These are phyloP conservation scores for Heritiera fomes DNA, from an alignment of 345 rosid species.

Conservation along the genomic window DNA sequence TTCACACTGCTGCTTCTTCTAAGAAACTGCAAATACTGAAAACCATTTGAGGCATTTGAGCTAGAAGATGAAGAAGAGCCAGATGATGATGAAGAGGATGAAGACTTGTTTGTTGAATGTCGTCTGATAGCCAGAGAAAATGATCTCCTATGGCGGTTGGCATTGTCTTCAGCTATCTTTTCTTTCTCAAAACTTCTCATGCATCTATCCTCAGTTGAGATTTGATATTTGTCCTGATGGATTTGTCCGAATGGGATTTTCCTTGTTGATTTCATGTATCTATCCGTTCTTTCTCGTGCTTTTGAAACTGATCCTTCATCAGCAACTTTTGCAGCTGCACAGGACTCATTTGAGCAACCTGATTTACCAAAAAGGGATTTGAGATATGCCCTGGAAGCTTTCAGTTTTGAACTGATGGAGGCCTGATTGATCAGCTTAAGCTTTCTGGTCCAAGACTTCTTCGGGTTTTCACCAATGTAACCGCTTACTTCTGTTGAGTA, in stretches of 20 bases:
- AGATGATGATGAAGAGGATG: slow-evolving; percentile 38
- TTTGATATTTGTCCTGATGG: slow-evolving; percentile 46
- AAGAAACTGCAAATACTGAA: slow-evolving; percentile 42
- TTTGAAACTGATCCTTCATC: slow-evolving; percentile 46
- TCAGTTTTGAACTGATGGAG: slow-evolving; percentile 60
- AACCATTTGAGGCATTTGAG: slow-evolving; percentile 44
- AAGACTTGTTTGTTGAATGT: slow-evolving; percentile 47
- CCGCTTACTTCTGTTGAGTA: slow-evolving; percentile 33
- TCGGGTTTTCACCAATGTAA: slow-evolving; percentile 39
- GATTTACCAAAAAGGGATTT: slow-evolving; percentile 64
- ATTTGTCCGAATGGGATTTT: slow-evolving; percentile 54
- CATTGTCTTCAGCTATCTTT: slow-evolving; percentile 17
- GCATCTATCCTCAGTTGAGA: slow-evolving; percentile 25
- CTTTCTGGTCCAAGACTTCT: slow-evolving; percentile 67
- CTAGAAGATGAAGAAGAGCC: slow-evolving; percentile 36
- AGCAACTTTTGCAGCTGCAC: slow-evolving; percentile 51
- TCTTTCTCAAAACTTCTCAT: slow-evolving; percentile 1
- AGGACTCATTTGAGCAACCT: slow-evolving; percentile 67
- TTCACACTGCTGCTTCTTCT: slow-evolving; percentile 64
- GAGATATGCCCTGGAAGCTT: slow-evolving; percentile 70
- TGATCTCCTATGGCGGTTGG: slow-evolving; percentile 63
- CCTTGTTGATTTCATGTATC: slow-evolving; percentile 32
- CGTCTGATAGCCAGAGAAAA: slow-evolving; percentile 67
- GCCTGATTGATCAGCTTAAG: slow-evolving; percentile 62
- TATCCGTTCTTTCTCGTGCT: slow-evolving; percentile 29